A percentile compares a stretch with the other conserved stretches of the same genome.
phyloP scores from a whole-genome alignment of 1,284 basidiomycete genomes.

The Kalmanozyma brasiliensis region DNA sequence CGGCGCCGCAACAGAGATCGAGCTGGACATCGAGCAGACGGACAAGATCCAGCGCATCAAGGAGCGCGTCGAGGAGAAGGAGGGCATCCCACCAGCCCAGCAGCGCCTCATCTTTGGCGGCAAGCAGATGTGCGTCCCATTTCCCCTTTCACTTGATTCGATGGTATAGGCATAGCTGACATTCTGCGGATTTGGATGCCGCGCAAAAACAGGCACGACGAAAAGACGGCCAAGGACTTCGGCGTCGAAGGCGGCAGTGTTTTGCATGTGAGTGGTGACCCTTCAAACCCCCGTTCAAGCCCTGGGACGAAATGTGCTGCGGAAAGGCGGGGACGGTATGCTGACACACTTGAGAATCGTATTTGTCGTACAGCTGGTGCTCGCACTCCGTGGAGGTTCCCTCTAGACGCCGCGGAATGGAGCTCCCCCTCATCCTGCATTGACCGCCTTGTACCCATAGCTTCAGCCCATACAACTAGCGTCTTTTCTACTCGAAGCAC shows the following conservation, averaged over 20 bases:
- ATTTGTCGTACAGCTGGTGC: slow-evolving; percentile 49
- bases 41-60: slow-evolving; percentile 97
- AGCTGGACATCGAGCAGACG: slow-evolving; percentile 92
- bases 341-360: too few relatives aligned
- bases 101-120: slow-evolving; percentile 95
- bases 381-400: slow-evolving; percentile 58
- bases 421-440: too few relatives aligned
- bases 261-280: slow-evolving; percentile 65
- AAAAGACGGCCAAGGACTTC: slow-evolving; percentile 67
- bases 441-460: background rate
- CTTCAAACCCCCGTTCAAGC: background rate
- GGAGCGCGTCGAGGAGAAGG: slow-evolving; percentile 98
- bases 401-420: slow-evolving; percentile 13
- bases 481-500: background rate
- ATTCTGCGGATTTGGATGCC: background rate
- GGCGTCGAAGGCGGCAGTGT: slow-evolving; percentile 66
- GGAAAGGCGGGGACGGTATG: too few relatives aligned
- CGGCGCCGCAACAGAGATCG: slow-evolving; percentile 78
- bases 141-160: background rate
- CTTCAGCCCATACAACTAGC: background rate
- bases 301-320: too few relatives aligned
- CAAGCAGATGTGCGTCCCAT: slow-evolving; percentile 87
- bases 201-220: slow-evolving; percentile 65
- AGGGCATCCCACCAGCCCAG: slow-evolving; percentile 95
- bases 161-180: too few relatives aligned